phyloP scores from a whole-genome alignment of 306 rosid species.

The Medicago lupulina region DNA sequence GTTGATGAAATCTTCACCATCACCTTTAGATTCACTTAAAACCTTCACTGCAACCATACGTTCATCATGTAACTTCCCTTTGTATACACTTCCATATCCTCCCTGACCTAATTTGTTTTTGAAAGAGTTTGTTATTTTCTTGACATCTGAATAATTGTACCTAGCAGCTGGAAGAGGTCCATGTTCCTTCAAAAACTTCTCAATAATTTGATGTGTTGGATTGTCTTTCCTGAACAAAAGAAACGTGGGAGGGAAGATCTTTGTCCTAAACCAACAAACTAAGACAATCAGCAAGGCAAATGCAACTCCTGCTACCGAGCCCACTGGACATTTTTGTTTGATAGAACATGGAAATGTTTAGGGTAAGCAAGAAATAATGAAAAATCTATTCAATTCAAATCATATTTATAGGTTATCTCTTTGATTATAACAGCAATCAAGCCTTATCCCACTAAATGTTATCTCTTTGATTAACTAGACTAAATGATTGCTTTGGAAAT shows the following conservation, averaged over 20 bases:
- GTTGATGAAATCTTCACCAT: slow-evolving; percentile 52
- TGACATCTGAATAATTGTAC: slow-evolving; percentile 29
- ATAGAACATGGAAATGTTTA: neutral
- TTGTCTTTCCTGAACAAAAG: slow-evolving; percentile 11
- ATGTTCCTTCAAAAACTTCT: slow-evolving; percentile 31
- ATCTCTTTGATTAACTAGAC: too few species aligned
- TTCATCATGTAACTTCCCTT: slow-evolving; percentile 46
- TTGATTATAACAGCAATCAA: too few species aligned
- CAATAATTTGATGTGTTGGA: slow-evolving; percentile 1
- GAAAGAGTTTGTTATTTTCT: slow-evolving; percentile 40
- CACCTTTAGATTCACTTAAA: slow-evolving; percentile 35
- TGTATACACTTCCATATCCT: slow-evolving; percentile 51
- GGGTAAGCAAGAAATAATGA: neutral
- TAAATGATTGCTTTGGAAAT: too few species aligned
- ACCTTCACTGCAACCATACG: slow-evolving; percentile 49
- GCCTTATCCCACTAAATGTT: too few species aligned
- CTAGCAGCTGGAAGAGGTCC: slow-evolving; percentile 18
- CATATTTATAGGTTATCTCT: neutral
- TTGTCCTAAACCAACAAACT: slow-evolving; percentile 17
- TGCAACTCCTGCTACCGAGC: slow-evolving; percentile 6
- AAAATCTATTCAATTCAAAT: neutral
- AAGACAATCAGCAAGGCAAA: slow-evolving; percentile 8
- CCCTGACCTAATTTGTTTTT: slow-evolving; percentile 50
- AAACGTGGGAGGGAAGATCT: neutral
- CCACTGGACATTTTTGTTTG: neutral